Conservation (phyloP, 805 yeast genomes). For the Saccharomyces eubayanus region DNA sequence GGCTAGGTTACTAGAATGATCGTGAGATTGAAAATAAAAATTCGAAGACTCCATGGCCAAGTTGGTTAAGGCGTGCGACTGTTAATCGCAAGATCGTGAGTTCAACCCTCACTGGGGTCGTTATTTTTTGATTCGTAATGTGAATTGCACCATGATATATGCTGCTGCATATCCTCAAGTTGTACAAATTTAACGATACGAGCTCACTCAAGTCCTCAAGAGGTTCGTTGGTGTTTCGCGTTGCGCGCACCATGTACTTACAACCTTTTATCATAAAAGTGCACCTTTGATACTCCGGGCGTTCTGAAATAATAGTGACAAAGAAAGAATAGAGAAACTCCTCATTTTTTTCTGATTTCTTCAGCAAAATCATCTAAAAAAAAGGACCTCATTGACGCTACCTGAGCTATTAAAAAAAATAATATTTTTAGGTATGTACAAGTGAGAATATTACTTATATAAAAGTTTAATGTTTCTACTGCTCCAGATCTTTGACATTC, state of each 20-base stretch:
- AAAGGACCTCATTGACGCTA: neutral
- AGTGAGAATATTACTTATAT: neutral
- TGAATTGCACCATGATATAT: too few relatives aligned
- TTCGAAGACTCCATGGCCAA: constrained; percentile 45
- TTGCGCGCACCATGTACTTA: too few relatives aligned
- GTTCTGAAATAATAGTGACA: too few relatives aligned
- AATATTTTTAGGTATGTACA: neutral
- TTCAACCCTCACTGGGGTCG: constrained; percentile 55
- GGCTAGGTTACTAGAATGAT: too few relatives aligned
- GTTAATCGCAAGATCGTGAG: constrained; percentile 59
- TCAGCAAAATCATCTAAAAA: neutral
- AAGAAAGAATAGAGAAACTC: too few relatives aligned
- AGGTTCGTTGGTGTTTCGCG: too few relatives aligned
- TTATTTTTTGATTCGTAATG: neutral
- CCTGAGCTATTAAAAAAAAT: neutral
- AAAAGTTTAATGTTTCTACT: neutral
- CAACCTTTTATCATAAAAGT: too few relatives aligned
- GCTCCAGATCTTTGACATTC: neutral
- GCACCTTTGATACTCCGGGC: too few relatives aligned
- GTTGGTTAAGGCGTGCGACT: constrained; percentile 58
- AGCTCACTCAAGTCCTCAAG: too few relatives aligned
- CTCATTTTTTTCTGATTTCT: too few relatives aligned
- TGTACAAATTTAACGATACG: too few relatives aligned
- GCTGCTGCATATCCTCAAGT: too few relatives aligned
- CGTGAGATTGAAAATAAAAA: neutral